Evolutionary conservation across 2,329 filamentous ascomycete genomes (phyloP).

Genomic region (Microascus cirrosus): DNA sequence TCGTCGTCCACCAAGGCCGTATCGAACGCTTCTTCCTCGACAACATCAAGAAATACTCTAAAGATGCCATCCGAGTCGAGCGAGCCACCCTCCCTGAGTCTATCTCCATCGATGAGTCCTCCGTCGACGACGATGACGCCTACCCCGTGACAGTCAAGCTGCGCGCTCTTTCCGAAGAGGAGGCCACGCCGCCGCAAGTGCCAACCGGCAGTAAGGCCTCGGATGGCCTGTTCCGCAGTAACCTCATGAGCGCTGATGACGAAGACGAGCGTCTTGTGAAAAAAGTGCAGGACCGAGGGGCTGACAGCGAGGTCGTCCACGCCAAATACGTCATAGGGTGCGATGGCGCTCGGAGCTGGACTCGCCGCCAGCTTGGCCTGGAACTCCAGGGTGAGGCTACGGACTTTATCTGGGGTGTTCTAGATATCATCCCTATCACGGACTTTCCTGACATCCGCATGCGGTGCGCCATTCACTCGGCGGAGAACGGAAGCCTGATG

Average conservation of each 20-base stretch:
- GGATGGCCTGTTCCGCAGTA: constrained; percentile 49
- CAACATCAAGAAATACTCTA: constrained; percentile 33
- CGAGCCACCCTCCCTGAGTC: constrained; percentile 46
- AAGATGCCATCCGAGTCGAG: constrained; percentile 37
- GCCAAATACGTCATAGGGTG: constrained; percentile 54
- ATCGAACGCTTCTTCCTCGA: constrained; percentile 59
- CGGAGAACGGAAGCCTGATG: constrained; percentile 46
- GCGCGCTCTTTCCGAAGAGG: constrained; percentile 44
- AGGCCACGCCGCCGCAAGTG: constrained; percentile 35
- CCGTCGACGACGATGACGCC: constrained; percentile 33
- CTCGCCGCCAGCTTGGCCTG: constrained; percentile 40
- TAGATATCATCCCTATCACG: constrained; percentile 23
- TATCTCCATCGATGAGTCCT: constrained; percentile 39
- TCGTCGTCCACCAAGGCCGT: constrained; percentile 59
- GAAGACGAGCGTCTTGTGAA: constrained; percentile 34
- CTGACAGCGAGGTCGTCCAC: constrained; percentile 15
- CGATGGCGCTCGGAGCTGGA: constrained; percentile 59
- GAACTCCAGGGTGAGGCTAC: constrained; percentile 39
- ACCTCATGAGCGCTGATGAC: constrained; percentile 40
- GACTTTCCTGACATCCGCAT: constrained; percentile 48
- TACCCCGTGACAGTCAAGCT: constrained; percentile 53
- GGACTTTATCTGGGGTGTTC: constrained; percentile 34
- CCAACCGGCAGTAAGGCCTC: constrained; percentile 6
- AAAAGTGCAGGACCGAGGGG: constrained; percentile 9
- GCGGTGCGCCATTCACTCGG: constrained; percentile 42